Percentiles rank a stretch among this genome's conserved stretches.
phyloP scores from a whole-genome alignment of 768 basidiomycete genomes.

The Leucocoprinus leucothites region DNA sequence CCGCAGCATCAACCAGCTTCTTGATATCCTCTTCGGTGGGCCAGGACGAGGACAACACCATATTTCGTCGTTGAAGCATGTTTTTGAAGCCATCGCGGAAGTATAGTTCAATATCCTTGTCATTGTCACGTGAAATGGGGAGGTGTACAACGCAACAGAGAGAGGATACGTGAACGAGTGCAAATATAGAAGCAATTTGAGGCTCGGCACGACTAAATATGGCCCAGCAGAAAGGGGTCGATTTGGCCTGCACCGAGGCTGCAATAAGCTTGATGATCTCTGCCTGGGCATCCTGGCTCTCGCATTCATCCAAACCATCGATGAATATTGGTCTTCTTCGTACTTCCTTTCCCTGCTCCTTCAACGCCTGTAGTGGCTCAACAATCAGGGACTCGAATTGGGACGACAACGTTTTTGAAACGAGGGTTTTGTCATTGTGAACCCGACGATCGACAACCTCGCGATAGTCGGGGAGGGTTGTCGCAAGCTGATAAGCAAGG shows the following conservation, averaged over 20 bases:
- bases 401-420: background rate
- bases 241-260: background rate
- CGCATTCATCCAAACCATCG: background rate
- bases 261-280: slow-evolving; percentile 5
- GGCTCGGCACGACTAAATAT: slow-evolving; percentile 1
- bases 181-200: background rate
- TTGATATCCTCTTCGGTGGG: no score
- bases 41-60: no score
- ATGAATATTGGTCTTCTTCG: background rate
- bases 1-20: slow-evolving; percentile 17
- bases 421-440: background rate
- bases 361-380: background rate
- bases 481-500: slow-evolving; percentile 6
- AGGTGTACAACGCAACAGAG: background rate
- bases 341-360: background rate
- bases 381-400: background rate
- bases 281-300: background rate
- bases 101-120: slow-evolving; percentile 4
- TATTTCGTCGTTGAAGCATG: no score
- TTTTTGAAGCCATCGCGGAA: no score
- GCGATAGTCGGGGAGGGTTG: background rate
- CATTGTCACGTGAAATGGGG: background rate
- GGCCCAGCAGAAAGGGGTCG: background rate
- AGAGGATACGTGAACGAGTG: background rate
- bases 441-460: background rate